Evolutionary conservation across 2,329 filamentous ascomycete genomes (phyloP), one percentile per base, ranked within the genome.

Genomic region (Periconia macrospinosa): DNA sequence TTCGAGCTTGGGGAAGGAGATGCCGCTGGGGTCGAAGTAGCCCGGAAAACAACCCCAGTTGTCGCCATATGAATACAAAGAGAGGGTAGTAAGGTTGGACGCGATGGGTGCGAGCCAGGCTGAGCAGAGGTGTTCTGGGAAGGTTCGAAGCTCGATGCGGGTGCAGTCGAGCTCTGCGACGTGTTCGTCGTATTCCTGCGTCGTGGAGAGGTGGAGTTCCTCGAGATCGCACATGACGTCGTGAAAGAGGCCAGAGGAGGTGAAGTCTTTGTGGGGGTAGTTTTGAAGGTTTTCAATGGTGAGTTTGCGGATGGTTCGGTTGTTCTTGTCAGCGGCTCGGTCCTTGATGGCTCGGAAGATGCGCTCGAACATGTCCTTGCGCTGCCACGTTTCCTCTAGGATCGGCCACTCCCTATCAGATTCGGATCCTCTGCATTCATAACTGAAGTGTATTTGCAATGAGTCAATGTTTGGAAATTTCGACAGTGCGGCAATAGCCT

Each of bases 1-100:
- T 23, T 57, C 52, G 40, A 55, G 55, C 15, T 49, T 53, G 18
- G 52, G 50, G 17, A 57, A 57, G 6, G 50, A 45, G n/a, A 57
- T 47, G 19, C 41, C 44, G 33, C 43, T 55, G 27, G 41, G 35
- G 19, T 57, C 19, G 19, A 53, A 55, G 41, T 50, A 50, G n/a
- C 55, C 55, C 6, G 55, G 52, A 37, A 57, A 57, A 2, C 52
- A 52, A 17, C 55, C 55, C 55, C 52, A 57, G 14, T 55, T 57
- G n/a, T 55, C 52, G 11, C 9, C 30, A 7, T n/a, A n/a, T 2
- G 10, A 17, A 30, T 30, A 17, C 52, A 55, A 18, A 57, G 42
- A 7, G 52, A 52, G 8, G 54, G 40, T 6, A 48, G 46, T 27
- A 42, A 57, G 41, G 15, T 57, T 52, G 8, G 43, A 11, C 2